Base-by-base conservation (phyloP, 768 basidiomycete species). In the Paxillus involutus region DNA sequence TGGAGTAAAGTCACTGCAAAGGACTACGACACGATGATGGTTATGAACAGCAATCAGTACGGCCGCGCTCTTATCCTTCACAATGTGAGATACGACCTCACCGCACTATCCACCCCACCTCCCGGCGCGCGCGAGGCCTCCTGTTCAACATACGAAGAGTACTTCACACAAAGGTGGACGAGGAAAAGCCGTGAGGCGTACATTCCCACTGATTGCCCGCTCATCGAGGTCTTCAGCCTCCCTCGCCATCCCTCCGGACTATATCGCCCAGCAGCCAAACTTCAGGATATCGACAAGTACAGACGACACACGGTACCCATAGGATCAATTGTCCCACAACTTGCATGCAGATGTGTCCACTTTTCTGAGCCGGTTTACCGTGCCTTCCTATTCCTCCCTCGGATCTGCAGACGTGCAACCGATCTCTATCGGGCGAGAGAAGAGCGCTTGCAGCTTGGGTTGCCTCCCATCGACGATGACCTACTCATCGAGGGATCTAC, bases 401-500 rank as follows among this genome's bases (percentile, higher is more conserved):
- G 78, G 6, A 74, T 95, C 12, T 82, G 82, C 52, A 83, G 82
- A 56, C 84, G 84, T 16, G 68, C 91, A 49, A 86, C 83, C 2
- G 82, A 84, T 61, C 63, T 82, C 5, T 89, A 84, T 68, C 84
- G 89, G 17, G 85, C 74, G 9, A 77, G 69, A 14, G 67, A 74
- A 50, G 79, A 81, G 13, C 78, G 80, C 19, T 46, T 74, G 14
- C 76, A 80, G 40, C 78, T 93, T 32, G 75, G 77, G 11, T 75
- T 94, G 19, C 88, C 89, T 3, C 70, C 78, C 1, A 81, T 93
- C 46, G 59, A 66, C 2, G 77, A 80, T 35, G 73, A 82, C 39
- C 73, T 82, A 7, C 76, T 93, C 43, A 75, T 85, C 2, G 86
- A 93, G 63, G 90, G 89, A 6, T 77, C 90, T 21, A 92, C 90